Base-by-base conservation (phyloP, 164 flowering plant genomes). In the Liriodendron chinense region DNA sequence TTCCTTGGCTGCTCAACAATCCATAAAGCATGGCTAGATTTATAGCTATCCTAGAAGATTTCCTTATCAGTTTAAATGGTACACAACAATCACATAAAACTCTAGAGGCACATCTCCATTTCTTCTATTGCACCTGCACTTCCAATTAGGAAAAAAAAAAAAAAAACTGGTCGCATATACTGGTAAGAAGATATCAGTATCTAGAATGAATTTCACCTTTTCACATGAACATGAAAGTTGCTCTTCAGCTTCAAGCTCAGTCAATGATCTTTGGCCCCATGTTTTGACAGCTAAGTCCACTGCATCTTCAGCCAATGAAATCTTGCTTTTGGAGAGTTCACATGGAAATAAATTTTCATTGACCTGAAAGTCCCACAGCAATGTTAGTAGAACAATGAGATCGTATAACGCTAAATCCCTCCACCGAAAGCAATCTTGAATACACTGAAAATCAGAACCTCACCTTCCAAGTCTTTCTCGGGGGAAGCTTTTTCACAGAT, bases 161-260 rank as follows among this genome's bases (percentile, higher is more conserved):
- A n/a, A 34, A 34, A 34, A 34, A 34, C 7, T 34, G 43, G 5
- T 34, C 5, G 43, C 43, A 34, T 34, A 34, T 34, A 34, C 43
- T 34, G 43, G 43, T 34, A 34, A 34, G 43, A 34, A 34, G 43
- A 34, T 7, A 34, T 64, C 21, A 69, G 13, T 61, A 72, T 67
- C 28, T 4, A 72, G 49, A 13, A 65, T 47, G 24, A 59, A 50
- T 24, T 72, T 82, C 73, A 96, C 99, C 98, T 91, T 96, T 83
- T 94, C 99, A 87, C 97, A 94, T 68, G 90, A 90, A 85, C 94
- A 96, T 23, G 99, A 96, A 23, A 96, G 84, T 69, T 96, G 84
- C 76, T 96, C 99, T 82, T 96, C 99, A 16, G 95, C 98, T 83
- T 96, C 99, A 80, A 96, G 97, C 82, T 94, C 99, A 78, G 89